These are phyloP conservation scores for Cucurbita pepo DNA, from an alignment of 306 rosid genomes.

Conservation along the genomic window DNA sequence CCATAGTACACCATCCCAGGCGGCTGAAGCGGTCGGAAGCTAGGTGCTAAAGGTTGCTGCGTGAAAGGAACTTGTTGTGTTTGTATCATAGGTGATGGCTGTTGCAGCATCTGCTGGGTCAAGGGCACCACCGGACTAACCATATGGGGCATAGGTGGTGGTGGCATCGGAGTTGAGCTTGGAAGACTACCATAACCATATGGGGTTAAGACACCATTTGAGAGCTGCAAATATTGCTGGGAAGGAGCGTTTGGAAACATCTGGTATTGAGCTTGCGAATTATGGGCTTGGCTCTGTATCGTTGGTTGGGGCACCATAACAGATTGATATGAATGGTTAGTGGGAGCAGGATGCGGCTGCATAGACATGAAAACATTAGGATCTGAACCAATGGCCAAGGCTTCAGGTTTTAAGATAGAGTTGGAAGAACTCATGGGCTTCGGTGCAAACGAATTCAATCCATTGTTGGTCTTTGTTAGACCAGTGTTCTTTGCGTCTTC, in stretches of 20 bases:
- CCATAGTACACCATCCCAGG: constrained; percentile 66
- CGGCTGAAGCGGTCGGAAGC: constrained; percentile 71
- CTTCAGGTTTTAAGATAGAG: constrained; percentile 34
- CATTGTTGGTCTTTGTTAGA: constrained; percentile 15
- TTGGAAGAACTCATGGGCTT: constrained; percentile 8
- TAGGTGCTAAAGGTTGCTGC: constrained; percentile 35
- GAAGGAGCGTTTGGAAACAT: constrained; percentile 37
- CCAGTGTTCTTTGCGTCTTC: constrained; percentile 73
- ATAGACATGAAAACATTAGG: constrained; percentile 36
- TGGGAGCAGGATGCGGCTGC: constrained; percentile 30
- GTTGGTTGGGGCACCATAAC: constrained; percentile 30
- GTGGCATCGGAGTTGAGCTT: constrained; percentile 35
- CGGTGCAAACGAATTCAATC: constrained; percentile 16
- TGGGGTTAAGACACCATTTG: constrained; percentile 14
- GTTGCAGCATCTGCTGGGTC: constrained; percentile 20
- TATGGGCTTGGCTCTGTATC: constrained; percentile 19
- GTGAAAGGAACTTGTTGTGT: constrained; percentile 24
- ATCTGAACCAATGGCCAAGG: constrained; percentile 29
- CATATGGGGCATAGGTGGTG: constrained; percentile 46
- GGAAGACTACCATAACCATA: constrained; percentile 55
- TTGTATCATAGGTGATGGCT: constrained; percentile 18
- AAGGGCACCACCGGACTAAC: constrained; percentile 38
- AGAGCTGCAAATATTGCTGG: constrained; percentile 46
- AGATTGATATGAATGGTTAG: constrained; percentile 59
- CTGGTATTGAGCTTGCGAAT: constrained; percentile 59